phyloP scores from a whole-genome alignment of 1,284 basidiomycete genomes.

The Erythrobasidium hasegawianum region DNA sequence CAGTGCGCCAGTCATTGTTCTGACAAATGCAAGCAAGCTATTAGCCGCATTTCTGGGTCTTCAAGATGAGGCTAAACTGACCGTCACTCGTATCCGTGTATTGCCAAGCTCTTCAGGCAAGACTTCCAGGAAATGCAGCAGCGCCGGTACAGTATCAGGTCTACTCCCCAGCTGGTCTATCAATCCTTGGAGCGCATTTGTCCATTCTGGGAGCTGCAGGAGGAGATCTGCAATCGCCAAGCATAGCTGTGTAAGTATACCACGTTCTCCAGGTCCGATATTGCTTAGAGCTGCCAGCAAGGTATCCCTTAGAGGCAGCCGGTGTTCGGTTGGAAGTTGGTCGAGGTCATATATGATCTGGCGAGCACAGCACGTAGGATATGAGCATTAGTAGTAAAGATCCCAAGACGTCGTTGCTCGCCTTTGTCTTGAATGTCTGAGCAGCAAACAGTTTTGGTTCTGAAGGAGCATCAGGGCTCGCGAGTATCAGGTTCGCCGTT shows the following conservation, averaged over 20 bases:
- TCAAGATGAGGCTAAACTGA: no score
- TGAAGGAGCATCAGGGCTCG: constrained; percentile 65
- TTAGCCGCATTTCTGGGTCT: no score
- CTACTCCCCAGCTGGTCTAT: constrained; percentile 81
- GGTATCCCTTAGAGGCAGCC: constrained; percentile 76
- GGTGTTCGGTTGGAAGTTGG: constrained; percentile 62
- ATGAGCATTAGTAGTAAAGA: no score
- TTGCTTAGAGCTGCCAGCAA: constrained; percentile 70
- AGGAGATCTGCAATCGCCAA: constrained; percentile 86
- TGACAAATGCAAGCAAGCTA: constrained; percentile 2
- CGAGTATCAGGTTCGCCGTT: constrained; percentile 85
- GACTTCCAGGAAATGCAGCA: constrained; percentile 86
- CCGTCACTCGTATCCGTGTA: constrained; percentile 80
- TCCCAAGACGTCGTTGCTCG: constrained; percentile 55
- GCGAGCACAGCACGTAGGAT: constrained; percentile 2
- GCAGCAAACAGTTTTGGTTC: constrained; percentile 90
- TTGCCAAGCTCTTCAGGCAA: constrained; percentile 89
- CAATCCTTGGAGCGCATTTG: constrained; percentile 72
- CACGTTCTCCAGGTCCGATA: constrained; percentile 67
- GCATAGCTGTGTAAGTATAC: constrained; percentile 83
- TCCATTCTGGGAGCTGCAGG: constrained; percentile 84
- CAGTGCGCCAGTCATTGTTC: constrained; percentile 58
- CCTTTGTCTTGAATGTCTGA: constrained; percentile 94
- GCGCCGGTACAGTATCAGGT: constrained; percentile 71
- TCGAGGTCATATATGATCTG: constrained; percentile 94